Base-by-base conservation (phyloP, 2,329 filamentous ascomycete genomes). In the Magnaporthiopsis incrustans region DNA sequence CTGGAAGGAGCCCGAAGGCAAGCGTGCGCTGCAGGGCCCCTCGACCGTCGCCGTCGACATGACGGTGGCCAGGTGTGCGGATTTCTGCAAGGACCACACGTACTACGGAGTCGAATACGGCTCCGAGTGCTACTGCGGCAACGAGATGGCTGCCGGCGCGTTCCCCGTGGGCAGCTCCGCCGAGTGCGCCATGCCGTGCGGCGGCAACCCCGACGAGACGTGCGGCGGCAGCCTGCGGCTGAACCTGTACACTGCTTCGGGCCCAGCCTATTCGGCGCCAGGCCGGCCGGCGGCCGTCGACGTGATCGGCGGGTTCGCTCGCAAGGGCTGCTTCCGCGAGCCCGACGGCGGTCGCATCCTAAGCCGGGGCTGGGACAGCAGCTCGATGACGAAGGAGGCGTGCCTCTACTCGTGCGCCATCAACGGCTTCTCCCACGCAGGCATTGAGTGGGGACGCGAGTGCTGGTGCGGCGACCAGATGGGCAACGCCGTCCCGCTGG, bases 381-480 rank as follows among this genome's bases (percentile, higher is more conserved):
- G 6, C 60, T 22, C 15, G 11, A 62, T 84, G 70, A 85, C 83
- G 12, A 76, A 77, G 2, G 73, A 78, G 65, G 77, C 73, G 10
- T 62, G 60, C 60, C 30, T 62, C 60, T 53, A 56, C 60, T 22
- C 44, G 35, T 62, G 60, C 38, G 26, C n/a, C n/a, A n/a, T 66
- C 60, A 73, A 76, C 58, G 79, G 79, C 30, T 86, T 81, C 71
- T 79, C 69, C 22, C 76, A 86, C 59, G 79, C 82, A 6, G 82
- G 81, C 35, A 75, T 81, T 2, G 79, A 85, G 67, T 85, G 81
- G 66, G 76, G 74, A 30, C 75, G 73, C 10, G 81, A 85, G 72
- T 85, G 83, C 74, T 85, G 83, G 76, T 85, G 83, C 67, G 79
- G 80, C 64, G 80, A 84, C 65, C 73, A 74, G 59, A 78, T 85